phyloP scores from a whole-genome alignment of 73 alveolate genomes.

The Symbiodinium pilosum region DNA sequence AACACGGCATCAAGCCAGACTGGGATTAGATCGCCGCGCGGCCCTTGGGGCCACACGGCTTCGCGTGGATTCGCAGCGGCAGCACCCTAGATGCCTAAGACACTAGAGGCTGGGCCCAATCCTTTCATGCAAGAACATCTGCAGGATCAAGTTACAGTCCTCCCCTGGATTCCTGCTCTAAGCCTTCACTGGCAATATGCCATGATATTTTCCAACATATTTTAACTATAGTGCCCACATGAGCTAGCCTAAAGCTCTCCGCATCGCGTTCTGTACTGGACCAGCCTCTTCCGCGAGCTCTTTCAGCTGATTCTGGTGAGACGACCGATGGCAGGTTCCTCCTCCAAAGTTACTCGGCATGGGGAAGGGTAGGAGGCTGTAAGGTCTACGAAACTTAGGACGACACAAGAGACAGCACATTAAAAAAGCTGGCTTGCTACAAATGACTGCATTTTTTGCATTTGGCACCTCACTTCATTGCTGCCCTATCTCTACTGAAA shows the following conservation, averaged over 20 bases:
- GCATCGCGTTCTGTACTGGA: too few relatives aligned
- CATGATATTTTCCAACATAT: too few relatives aligned
- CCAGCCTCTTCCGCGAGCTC: too few relatives aligned
- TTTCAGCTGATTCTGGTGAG: too few relatives aligned
- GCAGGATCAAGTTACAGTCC: neutral
- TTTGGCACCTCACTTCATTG: neutral
- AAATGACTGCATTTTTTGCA: neutral
- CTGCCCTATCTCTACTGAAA: neutral
- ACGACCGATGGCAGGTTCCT: too few relatives aligned
- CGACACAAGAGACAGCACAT: neutral
- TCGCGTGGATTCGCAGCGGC: neutral
- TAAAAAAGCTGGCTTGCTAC: neutral
- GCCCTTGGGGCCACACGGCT: neutral
- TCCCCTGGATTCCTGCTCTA: neutral
- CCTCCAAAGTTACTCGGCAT: neutral
- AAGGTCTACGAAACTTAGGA: neutral
- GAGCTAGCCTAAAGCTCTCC: too few relatives aligned
- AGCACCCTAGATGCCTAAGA: neutral
- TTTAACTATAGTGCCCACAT: too few relatives aligned
- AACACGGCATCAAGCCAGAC: too few relatives aligned
- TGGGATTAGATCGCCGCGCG: too few relatives aligned
- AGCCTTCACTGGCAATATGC: neutral
- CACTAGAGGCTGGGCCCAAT: neutral
- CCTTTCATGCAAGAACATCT: neutral
- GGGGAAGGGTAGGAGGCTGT: neutral